A percentile compares a stretch with the other conserved stretches of the same genome.
phyloP scores from a whole-genome alignment of 2,329 filamentous ascomycete species.

The Paecilomyces sp. region DNA sequence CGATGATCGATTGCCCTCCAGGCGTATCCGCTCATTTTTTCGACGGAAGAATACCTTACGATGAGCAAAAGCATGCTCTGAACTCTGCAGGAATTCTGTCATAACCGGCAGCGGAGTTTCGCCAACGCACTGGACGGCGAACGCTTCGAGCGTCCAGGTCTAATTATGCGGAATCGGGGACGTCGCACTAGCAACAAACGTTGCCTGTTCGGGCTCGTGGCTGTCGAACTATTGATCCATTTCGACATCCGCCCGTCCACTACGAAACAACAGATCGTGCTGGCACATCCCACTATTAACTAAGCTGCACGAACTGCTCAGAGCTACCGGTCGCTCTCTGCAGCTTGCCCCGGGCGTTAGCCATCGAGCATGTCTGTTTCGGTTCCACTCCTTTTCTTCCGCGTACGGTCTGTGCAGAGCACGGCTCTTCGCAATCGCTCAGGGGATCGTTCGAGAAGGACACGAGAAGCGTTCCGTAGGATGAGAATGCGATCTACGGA shows the following conservation, averaged over 20 bases:
- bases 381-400: neutral
- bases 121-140: neutral
- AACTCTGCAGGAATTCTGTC: neutral
- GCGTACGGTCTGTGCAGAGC: neutral
- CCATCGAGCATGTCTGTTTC: neutral
- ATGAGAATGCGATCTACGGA: neutral
- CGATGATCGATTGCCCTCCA: neutral
- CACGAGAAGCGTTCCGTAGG: neutral
- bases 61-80: neutral
- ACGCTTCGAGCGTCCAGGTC: neutral
- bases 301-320: slow-evolving; percentile 14
- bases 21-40: neutral
- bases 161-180: neutral
- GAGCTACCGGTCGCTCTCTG: neutral
- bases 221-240: slow-evolving; percentile 15
- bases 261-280: slow-evolving; percentile 16
- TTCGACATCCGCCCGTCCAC: slow-evolving; percentile 3
- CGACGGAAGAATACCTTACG: neutral
- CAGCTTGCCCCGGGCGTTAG: neutral
- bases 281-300: slow-evolving; percentile 12
- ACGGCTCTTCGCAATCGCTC: neutral
- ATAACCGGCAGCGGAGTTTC: neutral
- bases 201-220: neutral
- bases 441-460: neutral
- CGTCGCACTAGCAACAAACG: neutral